A percentile compares a stretch with the other conserved stretches of the same genome.
Evolutionary conservation across 345 rosid genomes (phyloP).

Genomic region (Salix purpurea): DNA sequence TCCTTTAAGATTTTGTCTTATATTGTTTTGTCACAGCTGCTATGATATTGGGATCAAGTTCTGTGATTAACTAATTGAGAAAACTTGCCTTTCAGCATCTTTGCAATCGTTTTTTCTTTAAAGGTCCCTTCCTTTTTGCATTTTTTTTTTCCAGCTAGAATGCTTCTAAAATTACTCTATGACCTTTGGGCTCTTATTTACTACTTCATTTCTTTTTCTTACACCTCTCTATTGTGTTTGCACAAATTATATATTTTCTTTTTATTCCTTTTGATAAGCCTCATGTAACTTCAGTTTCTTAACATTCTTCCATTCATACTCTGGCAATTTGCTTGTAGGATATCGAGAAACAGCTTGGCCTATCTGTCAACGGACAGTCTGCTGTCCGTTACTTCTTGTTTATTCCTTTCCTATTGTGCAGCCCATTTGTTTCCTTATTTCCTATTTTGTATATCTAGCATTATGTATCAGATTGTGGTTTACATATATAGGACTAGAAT

Average conservation of each 20-base stretch:
- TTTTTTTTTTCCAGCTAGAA: not conserved
- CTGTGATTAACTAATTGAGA: not conserved
- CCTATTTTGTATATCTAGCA: too few species aligned
- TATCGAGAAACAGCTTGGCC: slow-evolving; percentile 86
- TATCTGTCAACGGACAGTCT: too few species aligned
- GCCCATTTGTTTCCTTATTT: too few species aligned
- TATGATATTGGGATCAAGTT: not conserved
- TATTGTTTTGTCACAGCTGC: not conserved
- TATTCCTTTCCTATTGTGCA: too few species aligned
- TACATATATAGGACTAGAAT: too few species aligned
- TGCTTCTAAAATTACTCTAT: not conserved
- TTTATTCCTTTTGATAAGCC: not conserved
- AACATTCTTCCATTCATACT: not conserved
- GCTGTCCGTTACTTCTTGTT: too few species aligned
- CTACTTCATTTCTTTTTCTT: not conserved
- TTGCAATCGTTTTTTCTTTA: not conserved
- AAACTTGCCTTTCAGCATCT: not conserved
- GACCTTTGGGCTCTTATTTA: too few species aligned
- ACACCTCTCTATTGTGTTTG: not conserved
- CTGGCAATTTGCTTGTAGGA: slow-evolving; percentile 42
- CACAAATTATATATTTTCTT: not conserved
- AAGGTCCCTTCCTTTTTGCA: not conserved
- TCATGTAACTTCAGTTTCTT: not conserved
- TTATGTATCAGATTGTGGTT: too few species aligned
- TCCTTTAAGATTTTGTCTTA: not conserved